Conservation (phyloP, 306 rosid genomes). For the Rosa persica region DNA sequence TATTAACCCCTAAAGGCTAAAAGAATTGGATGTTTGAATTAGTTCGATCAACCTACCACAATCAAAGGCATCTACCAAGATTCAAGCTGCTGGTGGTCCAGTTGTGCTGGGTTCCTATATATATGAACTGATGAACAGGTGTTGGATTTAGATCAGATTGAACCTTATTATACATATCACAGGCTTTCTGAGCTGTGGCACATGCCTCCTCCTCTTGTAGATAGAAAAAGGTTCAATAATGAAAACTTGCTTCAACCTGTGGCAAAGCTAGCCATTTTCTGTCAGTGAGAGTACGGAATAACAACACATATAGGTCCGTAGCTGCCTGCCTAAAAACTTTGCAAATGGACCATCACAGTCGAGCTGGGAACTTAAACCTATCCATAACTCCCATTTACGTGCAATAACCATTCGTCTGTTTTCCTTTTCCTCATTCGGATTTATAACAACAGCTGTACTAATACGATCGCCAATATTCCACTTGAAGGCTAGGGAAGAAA, state of each 20-base stretch:
- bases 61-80: not conserved
- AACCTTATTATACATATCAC: not conserved
- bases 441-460: not conserved
- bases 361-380: not conserved
- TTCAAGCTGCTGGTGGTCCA: not conserved
- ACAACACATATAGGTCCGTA: not conserved
- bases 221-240: not conserved
- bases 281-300: not conserved
- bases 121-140: constrained; percentile 1
- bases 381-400: not conserved
- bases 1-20: not conserved
- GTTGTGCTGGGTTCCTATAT: not conserved
- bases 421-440: not conserved
- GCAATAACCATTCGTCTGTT: not conserved
- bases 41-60: not conserved
- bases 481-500: not conserved
- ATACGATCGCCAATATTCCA: not conserved
- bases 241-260: not conserved
- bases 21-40: not conserved
- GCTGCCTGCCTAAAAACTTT: not conserved
- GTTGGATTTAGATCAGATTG: not conserved
- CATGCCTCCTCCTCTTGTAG: not conserved
- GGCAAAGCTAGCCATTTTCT: not conserved
- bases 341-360: constrained; percentile 4
- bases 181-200: constrained; percentile 5